Conservation (phyloP, 2,329 filamentous ascomycete species). For the Aspergillus ustus region DNA sequence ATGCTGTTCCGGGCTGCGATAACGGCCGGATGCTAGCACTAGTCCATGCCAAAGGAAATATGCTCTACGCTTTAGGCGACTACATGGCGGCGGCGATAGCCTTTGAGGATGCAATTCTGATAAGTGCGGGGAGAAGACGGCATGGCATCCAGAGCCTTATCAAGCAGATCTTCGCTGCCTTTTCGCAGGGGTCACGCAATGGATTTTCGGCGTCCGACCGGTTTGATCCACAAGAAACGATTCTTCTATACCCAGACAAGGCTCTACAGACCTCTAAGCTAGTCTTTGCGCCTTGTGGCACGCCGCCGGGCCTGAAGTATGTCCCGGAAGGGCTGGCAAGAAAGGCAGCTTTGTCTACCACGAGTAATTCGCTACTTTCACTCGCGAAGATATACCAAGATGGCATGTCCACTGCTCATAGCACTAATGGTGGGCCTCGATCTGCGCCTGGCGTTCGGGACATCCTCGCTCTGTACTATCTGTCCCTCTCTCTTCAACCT, state of each 20-base stretch:
- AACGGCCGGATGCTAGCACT: constrained; percentile 93
- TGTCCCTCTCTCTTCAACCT: constrained; percentile 90
- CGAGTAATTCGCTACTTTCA: constrained; percentile 92
- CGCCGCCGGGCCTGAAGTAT: constrained; percentile 78
- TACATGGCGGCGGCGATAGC: constrained; percentile 79
- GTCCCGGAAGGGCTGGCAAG: constrained; percentile 72
- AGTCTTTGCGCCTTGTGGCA: constrained; percentile 76
- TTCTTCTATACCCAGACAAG: constrained; percentile 81
- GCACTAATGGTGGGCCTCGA: constrained; percentile 56
- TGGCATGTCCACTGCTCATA: constrained; percentile 77
- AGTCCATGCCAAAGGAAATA: constrained; percentile 97
- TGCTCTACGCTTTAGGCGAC: constrained; percentile 89
- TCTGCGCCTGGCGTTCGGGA: constrained; percentile 81
- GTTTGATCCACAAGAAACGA: constrained; percentile 57
- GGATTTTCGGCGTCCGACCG: constrained; percentile 43
- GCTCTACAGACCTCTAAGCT: constrained; percentile 81
- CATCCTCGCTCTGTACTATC: constrained; percentile 91
- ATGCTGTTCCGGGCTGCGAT: constrained; percentile 80
- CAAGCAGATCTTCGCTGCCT: constrained; percentile 71
- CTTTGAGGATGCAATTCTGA: constrained; percentile 92
- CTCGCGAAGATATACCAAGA: constrained; percentile 98
- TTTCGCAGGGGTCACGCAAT: constrained; percentile 57
- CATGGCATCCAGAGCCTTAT: constrained; percentile 79
- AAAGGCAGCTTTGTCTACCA: constrained; percentile 85
- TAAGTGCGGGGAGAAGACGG: constrained; percentile 75